Conservation (phyloP, 805 yeast genomes). For the Candida saitoana region DNA sequence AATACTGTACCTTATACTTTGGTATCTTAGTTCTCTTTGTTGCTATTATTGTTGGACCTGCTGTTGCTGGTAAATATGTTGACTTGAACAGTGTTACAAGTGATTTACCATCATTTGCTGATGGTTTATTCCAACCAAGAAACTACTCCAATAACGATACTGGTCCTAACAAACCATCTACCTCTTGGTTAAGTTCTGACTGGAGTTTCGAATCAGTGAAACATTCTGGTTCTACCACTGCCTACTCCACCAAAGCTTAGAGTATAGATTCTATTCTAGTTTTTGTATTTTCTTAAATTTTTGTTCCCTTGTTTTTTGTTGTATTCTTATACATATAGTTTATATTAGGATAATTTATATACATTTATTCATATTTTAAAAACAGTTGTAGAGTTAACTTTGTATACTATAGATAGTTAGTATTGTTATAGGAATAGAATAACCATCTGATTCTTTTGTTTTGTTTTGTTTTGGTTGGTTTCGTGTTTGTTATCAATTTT, state of each 20-base stretch:
- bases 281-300: not conserved
- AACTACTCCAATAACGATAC: constrained; percentile 80
- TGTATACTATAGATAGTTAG: too few relatives aligned
- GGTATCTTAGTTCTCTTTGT: constrained; percentile 64
- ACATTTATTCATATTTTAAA: not conserved
- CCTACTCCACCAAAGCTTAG: constrained; percentile 55
- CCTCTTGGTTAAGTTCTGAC: constrained; percentile 41
- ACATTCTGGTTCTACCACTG: constrained; percentile 35
- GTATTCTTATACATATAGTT: constrained; percentile 3
- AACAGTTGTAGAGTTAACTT: too few relatives aligned
- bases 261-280: not conserved
- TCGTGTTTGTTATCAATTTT: not conserved
- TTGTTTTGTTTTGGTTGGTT: too few relatives aligned
- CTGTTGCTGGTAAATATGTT: constrained; percentile 64
- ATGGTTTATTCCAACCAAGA: constrained; percentile 88
- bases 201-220: constrained; percentile 30
- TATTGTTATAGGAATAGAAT: too few relatives aligned
- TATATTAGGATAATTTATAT: constrained; percentile 1
- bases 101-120: constrained; percentile 47
- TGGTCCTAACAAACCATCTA: constrained; percentile 26
- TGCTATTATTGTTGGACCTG: constrained; percentile 85
- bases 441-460: too few relatives aligned
- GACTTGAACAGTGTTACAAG: constrained; percentile 29
- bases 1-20: constrained; percentile 82
- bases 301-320: not conserved